Evolutionary conservation across 2,329 filamentous ascomycete genomes (phyloP), one percentile per base, ranked within the genome.

Genomic region (Arthrobotrys megalospora): DNA sequence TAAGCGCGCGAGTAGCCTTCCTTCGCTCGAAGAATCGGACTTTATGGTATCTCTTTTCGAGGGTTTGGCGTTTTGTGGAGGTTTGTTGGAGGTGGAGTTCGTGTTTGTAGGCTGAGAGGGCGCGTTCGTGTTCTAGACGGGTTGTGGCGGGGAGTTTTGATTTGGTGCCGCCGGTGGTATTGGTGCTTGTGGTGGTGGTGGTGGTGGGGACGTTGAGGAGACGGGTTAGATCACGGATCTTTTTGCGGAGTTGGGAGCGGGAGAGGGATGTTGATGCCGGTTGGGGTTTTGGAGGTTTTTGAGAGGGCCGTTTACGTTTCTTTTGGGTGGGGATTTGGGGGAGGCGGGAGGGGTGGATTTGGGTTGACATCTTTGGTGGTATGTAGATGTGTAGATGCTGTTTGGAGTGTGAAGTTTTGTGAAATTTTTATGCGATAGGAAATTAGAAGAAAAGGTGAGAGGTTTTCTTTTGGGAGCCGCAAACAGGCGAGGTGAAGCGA

Each of bases 21-120:
- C 80, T 64, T 0, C 78, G 69, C 32, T 81, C 93, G 84, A 95
- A 95, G 83, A 96, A 96, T 32, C 93, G 87, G 63, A 95, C 89
- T 89, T 93, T 94, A 83, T 95, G 92, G 82, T 94, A 96, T 83
- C 91, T 92, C 63, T 87, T 87, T 79, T 94, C 93, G 89, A 94
- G 93, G 76, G 89, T 87, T 81, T 87, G 88, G 80, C 89, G 88
- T 82, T 87, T 87, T 85, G 90, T 90, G 81, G 90, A 89, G 75
- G 87, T 87, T 76, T 88, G 86, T 58, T 88, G 87, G 79, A 88
- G 87, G 3, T 85, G 86, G 75, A 94, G 86, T 82, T 92, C 91
- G 80, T 89, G 86, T 83, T 89, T 87, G 82, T 90, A 91, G 3
- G 90, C 88, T 55, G 88, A 88, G 79, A 95, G 85, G 82, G 93